Conservation (phyloP, 179 eudicot species). For the Corrigiola litoralis region DNA sequence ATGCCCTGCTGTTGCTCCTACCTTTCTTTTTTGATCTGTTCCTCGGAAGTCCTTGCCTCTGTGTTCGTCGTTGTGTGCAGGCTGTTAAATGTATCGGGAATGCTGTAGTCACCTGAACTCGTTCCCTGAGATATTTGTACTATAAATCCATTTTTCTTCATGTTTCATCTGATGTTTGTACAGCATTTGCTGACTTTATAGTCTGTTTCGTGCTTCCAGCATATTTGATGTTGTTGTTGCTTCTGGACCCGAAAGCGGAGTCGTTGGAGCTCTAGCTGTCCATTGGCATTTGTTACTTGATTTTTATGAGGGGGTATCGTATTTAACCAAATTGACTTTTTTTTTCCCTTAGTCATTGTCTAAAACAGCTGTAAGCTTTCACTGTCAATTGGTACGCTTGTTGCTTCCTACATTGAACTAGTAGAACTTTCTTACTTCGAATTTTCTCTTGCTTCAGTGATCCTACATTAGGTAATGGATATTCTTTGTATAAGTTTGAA, state of each 20-base stretch:
- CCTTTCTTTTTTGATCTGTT: conserved; percentile 9
- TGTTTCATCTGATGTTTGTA: not conserved
- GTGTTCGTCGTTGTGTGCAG: conserved; percentile 4
- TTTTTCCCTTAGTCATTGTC: not conserved
- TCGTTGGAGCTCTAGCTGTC: not conserved
- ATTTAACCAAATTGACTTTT: no score
- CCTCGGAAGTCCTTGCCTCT: not conserved
- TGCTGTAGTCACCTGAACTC: conserved; percentile 20
- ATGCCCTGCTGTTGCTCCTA: conserved; percentile 17
- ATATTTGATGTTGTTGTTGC: not conserved
- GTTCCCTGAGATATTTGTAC: conserved; percentile 21
- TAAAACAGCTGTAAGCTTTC: conserved; percentile 1
- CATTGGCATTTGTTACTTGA: not conserved
- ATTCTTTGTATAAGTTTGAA: no score
- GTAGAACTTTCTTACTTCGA: not conserved
- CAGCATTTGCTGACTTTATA: not conserved
- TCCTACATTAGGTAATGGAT: no score
- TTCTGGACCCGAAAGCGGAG: not conserved
- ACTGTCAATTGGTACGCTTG: conserved; percentile 1
- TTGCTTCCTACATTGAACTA: not conserved
- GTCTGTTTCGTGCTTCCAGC: not conserved
- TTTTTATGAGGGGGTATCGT: not conserved
- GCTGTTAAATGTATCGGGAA: conserved; percentile 22
- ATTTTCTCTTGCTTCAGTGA: not conserved
- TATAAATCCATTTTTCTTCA: conserved; percentile 9